Percentiles rank a stretch among this genome's conserved stretches.
phyloP scores from a whole-genome alignment of 2,329 filamentous ascomycete genomes.

The Trichoderma brevicompactum region DNA sequence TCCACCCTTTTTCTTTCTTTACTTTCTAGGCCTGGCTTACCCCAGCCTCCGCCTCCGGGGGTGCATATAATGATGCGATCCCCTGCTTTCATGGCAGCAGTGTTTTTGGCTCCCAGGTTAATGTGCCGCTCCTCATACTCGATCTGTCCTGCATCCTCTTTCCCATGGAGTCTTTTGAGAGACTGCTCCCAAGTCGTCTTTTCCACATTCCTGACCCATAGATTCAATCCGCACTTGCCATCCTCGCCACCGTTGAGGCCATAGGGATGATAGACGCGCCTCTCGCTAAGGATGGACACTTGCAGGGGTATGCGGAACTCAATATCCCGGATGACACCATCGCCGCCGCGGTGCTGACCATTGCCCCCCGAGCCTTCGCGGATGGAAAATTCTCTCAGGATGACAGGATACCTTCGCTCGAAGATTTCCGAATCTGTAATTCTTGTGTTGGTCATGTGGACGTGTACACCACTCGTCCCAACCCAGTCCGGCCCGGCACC shows the following conservation, averaged over 20 bases:
- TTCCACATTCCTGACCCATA: slow-evolving; percentile 79
- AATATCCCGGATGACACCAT: slow-evolving; percentile 77
- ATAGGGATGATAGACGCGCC: slow-evolving; percentile 70
- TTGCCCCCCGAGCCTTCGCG: slow-evolving; percentile 65
- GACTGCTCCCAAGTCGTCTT: slow-evolving; percentile 57
- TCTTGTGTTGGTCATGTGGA: slow-evolving; percentile 75
- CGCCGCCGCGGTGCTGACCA: slow-evolving; percentile 70
- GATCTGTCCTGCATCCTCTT: slow-evolving; percentile 38
- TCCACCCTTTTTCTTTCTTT: slow-evolving; percentile 58
- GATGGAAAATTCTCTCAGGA: slow-evolving; percentile 72
- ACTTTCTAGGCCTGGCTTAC: slow-evolving; percentile 61
- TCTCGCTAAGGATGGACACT: slow-evolving; percentile 76
- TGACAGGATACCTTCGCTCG: slow-evolving; percentile 66
- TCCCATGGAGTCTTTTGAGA: slow-evolving; percentile 45
- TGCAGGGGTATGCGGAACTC: slow-evolving; percentile 79
- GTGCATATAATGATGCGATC: slow-evolving; percentile 79
- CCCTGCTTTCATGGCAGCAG: slow-evolving; percentile 73
- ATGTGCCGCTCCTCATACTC: slow-evolving; percentile 66
- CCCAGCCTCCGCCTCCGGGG: slow-evolving; percentile 81
- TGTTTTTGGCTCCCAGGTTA: slow-evolving; percentile 80
- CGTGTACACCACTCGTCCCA: slow-evolving; percentile 51
- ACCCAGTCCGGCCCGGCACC: slow-evolving; percentile 66
- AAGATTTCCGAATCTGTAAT: slow-evolving; percentile 63
- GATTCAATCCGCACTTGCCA: slow-evolving; percentile 77
- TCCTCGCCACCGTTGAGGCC: slow-evolving; percentile 80